Base-by-base conservation (phyloP, 441 rosid species). In the Brassica hybrid region DNA sequence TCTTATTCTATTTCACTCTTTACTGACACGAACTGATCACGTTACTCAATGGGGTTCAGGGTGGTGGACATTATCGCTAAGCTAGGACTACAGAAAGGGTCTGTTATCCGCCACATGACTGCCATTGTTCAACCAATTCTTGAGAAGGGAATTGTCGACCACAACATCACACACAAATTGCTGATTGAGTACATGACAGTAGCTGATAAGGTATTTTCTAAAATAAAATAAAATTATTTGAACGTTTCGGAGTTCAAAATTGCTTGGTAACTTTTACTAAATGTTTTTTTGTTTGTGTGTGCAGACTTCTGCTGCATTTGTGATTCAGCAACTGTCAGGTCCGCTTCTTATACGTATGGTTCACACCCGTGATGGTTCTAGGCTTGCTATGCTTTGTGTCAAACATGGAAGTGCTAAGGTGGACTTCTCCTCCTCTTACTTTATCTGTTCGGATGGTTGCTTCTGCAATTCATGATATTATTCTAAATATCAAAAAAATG, bases 361-460 rank as follows among this genome's bases (percentile, higher is more conserved):
- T 83, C 99, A 96, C 83, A 92, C 98, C n/a, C 91, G 85, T 77
- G 97, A 94, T 75, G 99, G 99, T 74, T 88, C 94, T 69, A 87
- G 88, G 88, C 80, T 94, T 81, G 99, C 94, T 54, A 84, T 90
- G 74, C 88, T 94, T 43, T 90, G 94, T 73, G 76, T 96, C 74
- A 96, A 92, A 86, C 91, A 94, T 84, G 99, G 99, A 77, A 90
- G 88, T 80, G 94, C 99, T 38, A 92, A 92, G 98, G 99, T 52
- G 14, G 1, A 41, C n/a, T 3, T 41, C 48, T 41, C 48, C 52
- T 13, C 11, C 38, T 61, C 66, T 14, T 14, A 41, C 30, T 43
- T 43, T 3, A 23, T 58, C 43, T 19, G 1, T 13, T 6, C 36
- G 56, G 5, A 48, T 62, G 19, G 61, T 65, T 65, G 56, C 58